phyloP scores from a whole-genome alignment of 805 yeast species.

The Candida pseudoglaebosa region DNA sequence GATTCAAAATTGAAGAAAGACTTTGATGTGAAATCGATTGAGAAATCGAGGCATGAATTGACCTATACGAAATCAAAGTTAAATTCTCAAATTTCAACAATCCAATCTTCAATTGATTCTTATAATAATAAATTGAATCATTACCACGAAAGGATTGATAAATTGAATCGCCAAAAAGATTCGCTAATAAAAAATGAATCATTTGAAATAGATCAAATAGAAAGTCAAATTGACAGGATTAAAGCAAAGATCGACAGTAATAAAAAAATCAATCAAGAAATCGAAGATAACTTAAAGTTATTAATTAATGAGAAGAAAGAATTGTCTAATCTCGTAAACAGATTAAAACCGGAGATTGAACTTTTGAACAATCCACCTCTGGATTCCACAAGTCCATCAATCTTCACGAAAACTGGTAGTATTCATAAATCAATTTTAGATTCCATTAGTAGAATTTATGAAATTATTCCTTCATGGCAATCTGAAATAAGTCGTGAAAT shows the following conservation, averaged over 20 bases:
- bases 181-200: slow-evolving; percentile 21
- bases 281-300: slow-evolving; percentile 24
- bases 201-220: slow-evolving; percentile 19
- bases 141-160: slow-evolving; percentile 13
- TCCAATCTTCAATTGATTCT: slow-evolving; percentile 17
- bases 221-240: slow-evolving; percentile 12
- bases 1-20: slow-evolving; percentile 28
- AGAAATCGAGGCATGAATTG: slow-evolving; percentile 28
- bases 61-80: slow-evolving; percentile 30
- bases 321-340: slow-evolving; percentile 11
- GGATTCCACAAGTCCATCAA: slow-evolving; percentile 4
- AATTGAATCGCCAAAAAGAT: slow-evolving; percentile 21
- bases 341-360: slow-evolving; percentile 23
- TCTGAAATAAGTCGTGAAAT: slow-evolving; percentile 26
- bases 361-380: slow-evolving; percentile 14
- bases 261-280: slow-evolving; percentile 18
- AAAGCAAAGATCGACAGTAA: slow-evolving; percentile 13
- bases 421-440: slow-evolving; percentile 25
- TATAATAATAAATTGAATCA: slow-evolving; percentile 17
- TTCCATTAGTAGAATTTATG: slow-evolving; percentile 18
- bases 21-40: slow-evolving; percentile 27
- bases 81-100: slow-evolving; percentile 18
- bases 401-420: slow-evolving; percentile 30
- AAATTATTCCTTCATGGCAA: slow-evolving; percentile 33
- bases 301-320: slow-evolving; percentile 22